Conservation (phyloP, 2,329 filamentous ascomycete species). For the Talaromyces sp. region DNA sequence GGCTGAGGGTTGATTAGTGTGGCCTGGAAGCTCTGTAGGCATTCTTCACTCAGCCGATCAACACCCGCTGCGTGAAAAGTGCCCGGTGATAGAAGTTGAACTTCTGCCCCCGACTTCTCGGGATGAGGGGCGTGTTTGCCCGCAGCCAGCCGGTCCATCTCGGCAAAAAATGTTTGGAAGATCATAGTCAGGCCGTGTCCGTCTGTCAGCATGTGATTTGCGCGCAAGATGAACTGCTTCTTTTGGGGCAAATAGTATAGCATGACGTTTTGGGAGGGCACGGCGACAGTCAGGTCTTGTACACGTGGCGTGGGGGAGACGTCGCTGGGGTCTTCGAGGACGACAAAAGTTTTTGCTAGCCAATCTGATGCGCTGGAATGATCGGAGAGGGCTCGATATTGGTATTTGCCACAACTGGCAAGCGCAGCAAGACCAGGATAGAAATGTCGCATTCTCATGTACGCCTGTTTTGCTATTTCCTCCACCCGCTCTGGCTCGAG, state of each 20-base stretch:
- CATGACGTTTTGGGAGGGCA: not conserved
- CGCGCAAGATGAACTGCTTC: not conserved
- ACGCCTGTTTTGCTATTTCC: not conserved
- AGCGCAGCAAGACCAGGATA: not conserved
- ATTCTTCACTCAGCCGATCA: no score
- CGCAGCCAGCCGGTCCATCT: no score
- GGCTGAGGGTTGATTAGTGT: no score
- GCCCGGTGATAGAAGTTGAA: no score
- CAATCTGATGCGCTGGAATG: not conserved
- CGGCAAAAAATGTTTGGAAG: no score
- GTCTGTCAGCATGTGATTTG: not conserved
- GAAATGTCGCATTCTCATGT: not conserved
- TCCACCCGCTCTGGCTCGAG: not conserved
- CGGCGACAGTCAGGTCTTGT: not conserved
- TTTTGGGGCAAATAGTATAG: not conserved
- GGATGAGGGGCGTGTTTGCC: no score
- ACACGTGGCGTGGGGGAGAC: not conserved
- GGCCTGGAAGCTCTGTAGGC: no score
- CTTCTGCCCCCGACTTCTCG: no score
- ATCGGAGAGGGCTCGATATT: not conserved
- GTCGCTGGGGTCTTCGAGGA: not conserved
- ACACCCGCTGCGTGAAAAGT: no score
- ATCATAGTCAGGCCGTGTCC: not conserved
- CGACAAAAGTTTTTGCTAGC: not conserved
- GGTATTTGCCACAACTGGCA: not conserved